Conservation (phyloP, 2,329 filamentous ascomycete species). For the Penicillium corylophilum region DNA sequence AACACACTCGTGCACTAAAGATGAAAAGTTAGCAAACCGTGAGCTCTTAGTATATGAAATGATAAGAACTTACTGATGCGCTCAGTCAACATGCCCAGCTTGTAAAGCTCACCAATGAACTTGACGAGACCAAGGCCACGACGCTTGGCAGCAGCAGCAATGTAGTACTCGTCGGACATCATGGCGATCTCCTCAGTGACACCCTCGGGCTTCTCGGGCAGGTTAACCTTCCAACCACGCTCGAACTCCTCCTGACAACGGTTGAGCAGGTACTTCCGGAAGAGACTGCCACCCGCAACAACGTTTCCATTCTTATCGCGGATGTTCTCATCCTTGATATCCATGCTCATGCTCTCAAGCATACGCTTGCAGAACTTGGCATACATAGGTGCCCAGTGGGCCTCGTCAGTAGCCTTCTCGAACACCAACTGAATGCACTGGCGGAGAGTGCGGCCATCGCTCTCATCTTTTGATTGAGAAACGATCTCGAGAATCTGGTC, state of each 20-base stretch:
- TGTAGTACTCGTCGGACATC: slow-evolving; percentile 95
- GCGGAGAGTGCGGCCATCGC: slow-evolving; percentile 87
- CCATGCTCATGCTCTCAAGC: slow-evolving; percentile 90
- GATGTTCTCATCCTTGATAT: slow-evolving; percentile 94
- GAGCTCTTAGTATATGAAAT: background rate
- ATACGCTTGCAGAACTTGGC: slow-evolving; percentile 98
- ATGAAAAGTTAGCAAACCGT: background rate
- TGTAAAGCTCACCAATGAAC: slow-evolving; percentile 99
- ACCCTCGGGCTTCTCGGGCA: slow-evolving; percentile 75
- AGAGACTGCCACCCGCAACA: slow-evolving; percentile 87
- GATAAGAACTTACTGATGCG: slow-evolving; percentile 44
- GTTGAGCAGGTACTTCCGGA: slow-evolving; percentile 98
- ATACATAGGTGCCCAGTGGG: slow-evolving; percentile 98
- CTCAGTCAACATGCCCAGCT: slow-evolving; percentile 96
- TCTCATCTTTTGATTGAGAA: slow-evolving; percentile 91
- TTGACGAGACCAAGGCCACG: slow-evolving; percentile 96
- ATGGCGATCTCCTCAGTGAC: slow-evolving; percentile 71
- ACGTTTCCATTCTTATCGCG: slow-evolving; percentile 84
- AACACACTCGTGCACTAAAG: slow-evolving; percentile 85
- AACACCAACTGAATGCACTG: slow-evolving; percentile 99
- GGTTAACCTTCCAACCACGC: slow-evolving; percentile 89
- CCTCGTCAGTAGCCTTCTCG: slow-evolving; percentile 97
- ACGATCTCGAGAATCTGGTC: slow-evolving; percentile 92
- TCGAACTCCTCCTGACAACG: slow-evolving; percentile 98
- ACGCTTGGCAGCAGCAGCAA: slow-evolving; percentile 89